A percentile compares a stretch with the other conserved stretches of the same genome.
Evolutionary conservation across 2,329 filamentous ascomycete genomes (phyloP).

Genomic region (Phaeosphaeriaceae sp.): DNA sequence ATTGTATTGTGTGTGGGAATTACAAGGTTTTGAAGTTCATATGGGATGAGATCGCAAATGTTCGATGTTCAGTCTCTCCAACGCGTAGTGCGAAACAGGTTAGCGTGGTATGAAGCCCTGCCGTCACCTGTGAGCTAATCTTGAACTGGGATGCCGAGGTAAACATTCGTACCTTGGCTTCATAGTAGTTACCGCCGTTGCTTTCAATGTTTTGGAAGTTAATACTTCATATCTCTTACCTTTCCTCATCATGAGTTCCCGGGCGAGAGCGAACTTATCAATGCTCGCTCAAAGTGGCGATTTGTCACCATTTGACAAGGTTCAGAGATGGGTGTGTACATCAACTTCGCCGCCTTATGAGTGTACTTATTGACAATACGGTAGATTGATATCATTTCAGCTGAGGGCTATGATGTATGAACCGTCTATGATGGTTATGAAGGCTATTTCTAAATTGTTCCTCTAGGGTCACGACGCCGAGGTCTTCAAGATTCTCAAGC

Average conservation of each 20-base stretch:
- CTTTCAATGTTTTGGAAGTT: too few relatives aligned
- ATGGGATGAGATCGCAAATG: not conserved
- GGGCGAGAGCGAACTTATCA: constrained; percentile 2
- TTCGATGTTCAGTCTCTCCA: too few relatives aligned
- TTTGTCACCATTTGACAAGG: constrained; percentile 28
- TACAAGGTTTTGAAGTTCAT: not conserved
- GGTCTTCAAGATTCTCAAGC: constrained; percentile 39
- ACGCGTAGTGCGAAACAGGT: too few relatives aligned
- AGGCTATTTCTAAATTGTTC: constrained; percentile 5
- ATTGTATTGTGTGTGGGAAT: constrained; percentile 16
- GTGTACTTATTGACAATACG: constrained; percentile 1
- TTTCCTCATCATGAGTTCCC: constrained; percentile 7
- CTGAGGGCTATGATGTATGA: constrained; percentile 34
- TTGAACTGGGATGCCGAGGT: too few relatives aligned
- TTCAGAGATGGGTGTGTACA: constrained; percentile 21
- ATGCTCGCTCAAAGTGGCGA: constrained; percentile 5
- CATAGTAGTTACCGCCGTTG: too few relatives aligned
- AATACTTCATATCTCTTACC: not conserved
- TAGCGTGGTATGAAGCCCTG: too few relatives aligned
- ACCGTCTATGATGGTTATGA: not conserved
- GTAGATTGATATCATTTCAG: constrained; percentile 28
- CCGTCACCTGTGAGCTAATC: too few relatives aligned
- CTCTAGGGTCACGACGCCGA: constrained; percentile 41
- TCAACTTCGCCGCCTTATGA: not conserved
- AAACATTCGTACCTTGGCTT: too few relatives aligned